Base-by-base conservation (phyloP, 2,329 filamentous ascomycete species). In the Diatrype stigma region DNA sequence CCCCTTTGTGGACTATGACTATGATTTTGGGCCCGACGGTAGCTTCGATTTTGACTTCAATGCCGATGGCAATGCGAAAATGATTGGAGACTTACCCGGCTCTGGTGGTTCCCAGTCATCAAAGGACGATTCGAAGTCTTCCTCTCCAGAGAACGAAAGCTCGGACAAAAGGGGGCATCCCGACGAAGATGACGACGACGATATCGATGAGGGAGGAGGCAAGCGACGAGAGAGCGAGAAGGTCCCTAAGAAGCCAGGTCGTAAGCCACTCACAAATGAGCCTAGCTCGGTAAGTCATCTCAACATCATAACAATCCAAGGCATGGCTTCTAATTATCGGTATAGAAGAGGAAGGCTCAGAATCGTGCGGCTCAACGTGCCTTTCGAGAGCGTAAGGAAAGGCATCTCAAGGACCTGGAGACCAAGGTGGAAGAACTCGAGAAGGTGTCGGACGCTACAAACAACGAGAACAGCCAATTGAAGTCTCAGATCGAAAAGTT, bases 371-470 rank as follows among this genome's bases (percentile, higher is more conserved):
- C 92, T 4, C 92, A 96, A 71, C 84, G 92, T 52, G 92, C 92
- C 6, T 96, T 96, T 79, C 85, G 92, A 49, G 92, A 96, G 69
- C 88, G 92, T 56, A 96, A 96, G 72, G 92, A 96, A 70, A 93
- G 89, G 73, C 92, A 95, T 63, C 69, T 95, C 45, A 90, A 90
- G 67, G 87, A 92, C 59, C 79, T 95, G 2, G 91, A 96, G 71
- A 87, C 78, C 52, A 89, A 90, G 69, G 84, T 90, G 2, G 78
- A 85, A 42, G 84, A 89, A 64, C 70, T 90, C 12, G 87, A 96
- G 67, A 94, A 96, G 71, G 82, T 84, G 0, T 96, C 92, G 0
- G 85, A 95, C 63, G 81, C 84, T 34, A 81, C 91, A 49, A 95
- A 86, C 67, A 85, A 90, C 60, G 92, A 97, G 69, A 99, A 99